Base-by-base conservation (phyloP, 441 rosid species). In the Hura crepitans region DNA sequence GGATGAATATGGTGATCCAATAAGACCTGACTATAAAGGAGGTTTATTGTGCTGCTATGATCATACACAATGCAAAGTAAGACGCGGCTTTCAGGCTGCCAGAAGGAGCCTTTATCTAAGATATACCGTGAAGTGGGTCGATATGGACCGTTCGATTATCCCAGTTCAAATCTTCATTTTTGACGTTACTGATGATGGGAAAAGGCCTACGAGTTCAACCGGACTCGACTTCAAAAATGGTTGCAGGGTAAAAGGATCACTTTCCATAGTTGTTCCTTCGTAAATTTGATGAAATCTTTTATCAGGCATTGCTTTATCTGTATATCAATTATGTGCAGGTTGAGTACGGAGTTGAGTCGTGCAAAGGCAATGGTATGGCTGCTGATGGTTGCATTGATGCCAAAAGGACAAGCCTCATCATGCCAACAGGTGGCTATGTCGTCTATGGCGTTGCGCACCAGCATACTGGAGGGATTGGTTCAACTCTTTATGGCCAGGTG, bases 391-490 rank as follows among this genome's bases (percentile, higher is more conserved):
- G 92, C 59, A 33, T 82, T 53, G 89, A 87, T 71, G 62, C 65
- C 72, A 88, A 73, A 75, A 89, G 81, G 64, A 77, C 81, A 72
- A 87, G 83, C 63, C 71, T 91, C 25, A 59, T 77, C 76, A 74
- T 91, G 85, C 95, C 96, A 58, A 74, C 75, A 35, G 81, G 79
- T 47, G 98, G 97, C 46, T 81, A 89, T 74, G 83, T 93, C 50
- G 75, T 93, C 62, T 91, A 91, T 75, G 95, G 93, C 5, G 95
- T 83, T 62, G 89, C 84, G 47, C 97, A 93, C 75, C 93, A 87
- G 76, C 97, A 94, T 54, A 66, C 90, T 0, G 93, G 97, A 43
- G 96, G 93, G 39, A 7, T 73, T 10, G 91, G 96, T 78, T 84
- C 87, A 70, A 73, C 88, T 73, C 82, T 94, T 1, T 90, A 84